Conservation (phyloP, 2,329 filamentous ascomycete species). For the Arachnomyces sp. region DNA sequence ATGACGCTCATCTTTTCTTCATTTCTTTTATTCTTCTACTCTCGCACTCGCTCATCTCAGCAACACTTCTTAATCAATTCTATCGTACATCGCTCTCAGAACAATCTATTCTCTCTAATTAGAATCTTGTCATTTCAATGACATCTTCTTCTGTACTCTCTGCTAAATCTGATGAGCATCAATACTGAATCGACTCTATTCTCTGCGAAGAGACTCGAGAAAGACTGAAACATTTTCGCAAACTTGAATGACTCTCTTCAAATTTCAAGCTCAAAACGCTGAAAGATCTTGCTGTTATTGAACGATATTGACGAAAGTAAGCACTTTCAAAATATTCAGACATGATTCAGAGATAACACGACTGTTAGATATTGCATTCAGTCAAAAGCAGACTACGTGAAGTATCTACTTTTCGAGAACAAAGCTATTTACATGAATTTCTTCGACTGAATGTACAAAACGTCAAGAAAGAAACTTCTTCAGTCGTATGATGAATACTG, state of each 20-base stretch:
- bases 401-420: slow-evolving; percentile 18
- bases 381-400: slow-evolving; percentile 17
- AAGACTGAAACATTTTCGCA: slow-evolving; percentile 18
- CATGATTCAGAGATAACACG: not conserved
- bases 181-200: slow-evolving; percentile 19
- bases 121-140: slow-evolving; percentile 9
- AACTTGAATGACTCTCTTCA: slow-evolving; percentile 17
- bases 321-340: not conserved
- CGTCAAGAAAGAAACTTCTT: slow-evolving; percentile 16
- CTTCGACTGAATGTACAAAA: slow-evolving; percentile 20
- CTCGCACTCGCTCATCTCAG: no score
- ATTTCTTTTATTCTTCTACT: no score
- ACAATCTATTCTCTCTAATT: slow-evolving; percentile 7
- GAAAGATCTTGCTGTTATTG: slow-evolving; percentile 16
- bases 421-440: slow-evolving; percentile 20
- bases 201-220: slow-evolving; percentile 19
- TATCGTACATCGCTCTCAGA: no score
- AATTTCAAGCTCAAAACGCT: slow-evolving; percentile 20
- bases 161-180: slow-evolving; percentile 13
- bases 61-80: no score
- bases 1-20: no score
- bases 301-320: slow-evolving; percentile 16
- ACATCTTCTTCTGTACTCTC: slow-evolving; percentile 3
- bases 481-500: slow-evolving; percentile 20
- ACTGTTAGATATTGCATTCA: slow-evolving; percentile 19